A percentile compares a stretch with the other conserved stretches of the same genome.
Conservation (phyloP, 1,139 yeast genomes). For the Magnusiomyces suaveolens region DNA sequence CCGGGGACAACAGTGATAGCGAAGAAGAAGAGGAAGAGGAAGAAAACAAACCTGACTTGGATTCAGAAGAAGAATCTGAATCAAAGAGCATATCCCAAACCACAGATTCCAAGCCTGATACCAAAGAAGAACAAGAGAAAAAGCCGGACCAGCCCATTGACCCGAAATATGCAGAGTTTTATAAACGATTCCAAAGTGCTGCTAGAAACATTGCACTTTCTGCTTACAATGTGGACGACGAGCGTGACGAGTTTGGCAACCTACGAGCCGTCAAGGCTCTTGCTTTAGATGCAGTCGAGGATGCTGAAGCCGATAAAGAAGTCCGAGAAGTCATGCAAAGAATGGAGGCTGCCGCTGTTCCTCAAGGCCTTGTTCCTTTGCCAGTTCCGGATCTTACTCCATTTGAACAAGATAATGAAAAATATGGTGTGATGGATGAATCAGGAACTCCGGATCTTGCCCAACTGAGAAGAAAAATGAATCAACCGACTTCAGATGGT, state of each 20-base stretch:
- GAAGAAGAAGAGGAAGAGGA: constrained; percentile 46
- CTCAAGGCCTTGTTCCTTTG: constrained; percentile 13
- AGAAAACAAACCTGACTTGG: constrained; percentile 34
- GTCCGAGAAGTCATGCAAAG: constrained; percentile 6
- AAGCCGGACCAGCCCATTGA: constrained; percentile 10
- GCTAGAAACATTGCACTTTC: constrained; percentile 14
- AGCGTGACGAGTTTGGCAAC: constrained; percentile 4
- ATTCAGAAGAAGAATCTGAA: constrained; percentile 22
- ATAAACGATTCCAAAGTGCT: constrained; percentile 15
- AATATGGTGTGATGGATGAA: constrained; percentile 13
- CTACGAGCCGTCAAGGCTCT: neutral
- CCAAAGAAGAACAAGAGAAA: constrained; percentile 35
- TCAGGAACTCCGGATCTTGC: constrained; percentile 16
- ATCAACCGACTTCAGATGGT: constrained; percentile 1
- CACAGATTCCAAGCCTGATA: constrained; percentile 29
- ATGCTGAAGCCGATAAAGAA: constrained; percentile 8
- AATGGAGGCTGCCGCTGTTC: constrained; percentile 10
- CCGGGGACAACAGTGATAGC: constrained; percentile 39
- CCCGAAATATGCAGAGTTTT: constrained; percentile 17
- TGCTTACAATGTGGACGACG: constrained; percentile 8
- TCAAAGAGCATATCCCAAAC: neutral
- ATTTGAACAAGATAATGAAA: constrained; percentile 14
- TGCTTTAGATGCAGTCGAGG: constrained; percentile 9
- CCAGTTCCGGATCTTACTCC: constrained; percentile 5
- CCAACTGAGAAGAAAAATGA: neutral